These are phyloP conservation scores for Mycosphaerella sp. DNA, from an alignment of 2,329 filamentous ascomycete genomes.

Conservation along the genomic window DNA sequence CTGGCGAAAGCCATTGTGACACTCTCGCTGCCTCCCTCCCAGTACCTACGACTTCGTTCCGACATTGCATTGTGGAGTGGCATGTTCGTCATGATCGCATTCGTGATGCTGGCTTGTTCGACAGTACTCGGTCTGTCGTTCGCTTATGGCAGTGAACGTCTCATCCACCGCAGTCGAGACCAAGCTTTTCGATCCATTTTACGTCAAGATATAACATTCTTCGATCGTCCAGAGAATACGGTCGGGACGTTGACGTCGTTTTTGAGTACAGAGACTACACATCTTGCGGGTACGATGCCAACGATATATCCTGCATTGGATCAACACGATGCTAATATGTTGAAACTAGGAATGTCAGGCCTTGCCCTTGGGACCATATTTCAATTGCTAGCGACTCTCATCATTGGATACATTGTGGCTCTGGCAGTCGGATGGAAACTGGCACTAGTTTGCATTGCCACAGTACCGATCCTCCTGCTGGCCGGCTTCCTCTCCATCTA, in stretches of 20 bases:
- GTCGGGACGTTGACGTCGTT: constrained; percentile 40
- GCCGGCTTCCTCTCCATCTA: constrained; percentile 41
- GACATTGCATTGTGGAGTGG: constrained; percentile 46
- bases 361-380: constrained; percentile 44
- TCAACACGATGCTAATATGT: not conserved
- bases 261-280: constrained; percentile 40
- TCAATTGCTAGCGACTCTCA: constrained; percentile 36
- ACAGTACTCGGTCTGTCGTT: constrained; percentile 63
- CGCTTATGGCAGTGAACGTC: constrained; percentile 70
- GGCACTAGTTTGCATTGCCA: constrained; percentile 41
- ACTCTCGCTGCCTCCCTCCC: constrained; percentile 52
- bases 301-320: not conserved
- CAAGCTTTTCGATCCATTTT: constrained; percentile 76
- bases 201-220: constrained; percentile 83
- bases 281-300: constrained; percentile 39
- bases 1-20: constrained; percentile 78
- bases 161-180: constrained; percentile 74
- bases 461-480: constrained; percentile 41
- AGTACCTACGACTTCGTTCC: constrained; percentile 32
- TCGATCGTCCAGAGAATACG: constrained; percentile 54
- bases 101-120: constrained; percentile 27
- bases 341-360: constrained; percentile 43
- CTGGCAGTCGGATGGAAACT: constrained; percentile 46
- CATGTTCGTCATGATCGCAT: constrained; percentile 49
- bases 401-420: constrained; percentile 43